phyloP scores from a whole-genome alignment of 2,329 filamentous ascomycete species.

The Coniochaeta sp. region DNA sequence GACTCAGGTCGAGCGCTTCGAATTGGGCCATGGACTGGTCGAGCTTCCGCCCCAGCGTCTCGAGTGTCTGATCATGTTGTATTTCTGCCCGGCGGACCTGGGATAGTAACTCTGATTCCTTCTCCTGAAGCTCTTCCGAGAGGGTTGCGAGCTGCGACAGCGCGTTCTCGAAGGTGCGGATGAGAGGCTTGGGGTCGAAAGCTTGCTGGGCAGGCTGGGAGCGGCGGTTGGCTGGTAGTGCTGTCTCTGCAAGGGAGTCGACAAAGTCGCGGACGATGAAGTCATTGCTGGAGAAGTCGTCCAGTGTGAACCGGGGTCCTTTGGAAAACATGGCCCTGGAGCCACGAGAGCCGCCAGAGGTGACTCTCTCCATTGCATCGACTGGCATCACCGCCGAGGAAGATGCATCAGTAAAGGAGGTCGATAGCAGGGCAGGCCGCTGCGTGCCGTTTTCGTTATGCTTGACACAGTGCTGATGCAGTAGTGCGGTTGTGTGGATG shows the following conservation, averaged over 20 bases:
- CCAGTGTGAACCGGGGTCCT: conserved; percentile 76
- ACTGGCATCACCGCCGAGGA: not conserved
- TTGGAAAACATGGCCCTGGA: conserved; percentile 66
- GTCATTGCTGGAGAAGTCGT: conserved; percentile 82
- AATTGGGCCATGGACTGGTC: conserved; percentile 90
- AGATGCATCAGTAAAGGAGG: not conserved
- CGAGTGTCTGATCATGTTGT: conserved; percentile 86
- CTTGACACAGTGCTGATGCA: too few relatives aligned
- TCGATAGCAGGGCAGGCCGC: not conserved
- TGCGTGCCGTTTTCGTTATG: not conserved
- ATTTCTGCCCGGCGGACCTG: conserved; percentile 86
- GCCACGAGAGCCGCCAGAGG: conserved; percentile 23
- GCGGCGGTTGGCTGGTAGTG: conserved; percentile 70
- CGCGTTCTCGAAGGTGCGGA: conserved; percentile 81
- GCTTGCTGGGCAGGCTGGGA: conserved; percentile 57
- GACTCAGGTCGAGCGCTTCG: conserved; percentile 75
- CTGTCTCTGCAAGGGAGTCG: conserved; percentile 81
- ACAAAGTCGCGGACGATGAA: conserved; percentile 99
- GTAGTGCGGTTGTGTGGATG: too few relatives aligned
- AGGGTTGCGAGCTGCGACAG: conserved; percentile 62
- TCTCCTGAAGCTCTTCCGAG: conserved; percentile 77
- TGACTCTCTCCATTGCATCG: conserved; percentile 30
- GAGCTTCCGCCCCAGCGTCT: conserved; percentile 79
- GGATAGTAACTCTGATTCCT: conserved; percentile 83
- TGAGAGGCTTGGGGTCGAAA: conserved; percentile 95